Evolutionary conservation across 2,329 filamentous ascomycete genomes (phyloP), one percentile per base, ranked within the genome.

Genomic region (Alternaria burnsii): DNA sequence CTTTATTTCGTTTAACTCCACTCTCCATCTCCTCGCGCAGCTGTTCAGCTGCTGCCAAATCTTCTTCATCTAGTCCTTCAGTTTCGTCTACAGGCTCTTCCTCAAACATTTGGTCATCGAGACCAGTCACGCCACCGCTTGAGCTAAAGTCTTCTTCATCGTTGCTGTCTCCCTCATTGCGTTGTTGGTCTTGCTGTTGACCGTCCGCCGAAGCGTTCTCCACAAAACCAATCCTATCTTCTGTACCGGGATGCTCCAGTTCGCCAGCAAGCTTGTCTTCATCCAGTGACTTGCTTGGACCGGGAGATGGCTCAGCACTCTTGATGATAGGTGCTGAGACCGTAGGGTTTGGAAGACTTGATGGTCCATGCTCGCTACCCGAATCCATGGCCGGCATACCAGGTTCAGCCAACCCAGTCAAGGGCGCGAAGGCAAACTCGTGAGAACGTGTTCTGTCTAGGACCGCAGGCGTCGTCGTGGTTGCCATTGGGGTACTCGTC

Each of bases 101-200:
- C 3, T 38, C 18, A 14, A 22, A 42, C 11, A 5, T 8, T 6
- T 5, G 5, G 7, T 42, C 18, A 12, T 8, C 40, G 2, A 14
- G 11, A 42, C 40, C 40, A 14, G 5, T 1, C 4, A 14, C 18
- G 5, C 12, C 18, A 22, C 18, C 11, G 6, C 20, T 5, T 12
- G 11, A 42, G 20, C 40, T 42, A 18, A 42, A 7, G 1, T 41
- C 38, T 20, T 14, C 40, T 14, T 22, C 40, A 5, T 42, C 18
- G 5, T 42, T 5, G 30, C 32, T 22, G 14, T 36, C 28, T 4
- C 0, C 1, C 1, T 48, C 30, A 0, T 36, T 22, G 0, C 24
- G 18, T 34, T 2, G 1, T 6, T 11, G 2, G 5, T 2, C 18
- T 11, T 48, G 44, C 11, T 2, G n/a, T 22, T 14, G 14, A 34